A percentile compares a stretch with the other conserved stretches of the same genome.
Evolutionary conservation across 2,329 filamentous ascomycete species (phyloP).

Genomic region (Tolypocladium cylindrosporum): DNA sequence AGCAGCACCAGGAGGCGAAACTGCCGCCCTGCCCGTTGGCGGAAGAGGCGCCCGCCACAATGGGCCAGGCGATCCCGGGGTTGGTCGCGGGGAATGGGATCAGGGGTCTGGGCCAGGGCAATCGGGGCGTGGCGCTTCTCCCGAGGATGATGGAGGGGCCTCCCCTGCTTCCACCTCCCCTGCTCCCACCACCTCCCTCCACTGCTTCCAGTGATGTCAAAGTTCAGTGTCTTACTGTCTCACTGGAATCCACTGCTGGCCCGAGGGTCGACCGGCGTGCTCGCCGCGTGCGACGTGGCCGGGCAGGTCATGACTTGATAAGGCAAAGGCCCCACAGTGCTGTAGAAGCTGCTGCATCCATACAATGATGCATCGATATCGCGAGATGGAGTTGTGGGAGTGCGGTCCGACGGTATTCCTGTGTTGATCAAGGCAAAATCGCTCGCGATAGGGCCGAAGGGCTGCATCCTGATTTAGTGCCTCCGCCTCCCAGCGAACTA

Average conservation of each 20-base stretch:
- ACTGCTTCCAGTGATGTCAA: neutral
- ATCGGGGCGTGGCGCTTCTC: neutral
- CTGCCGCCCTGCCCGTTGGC: neutral
- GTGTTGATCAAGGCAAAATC: neutral
- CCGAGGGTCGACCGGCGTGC: neutral
- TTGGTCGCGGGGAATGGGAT: neutral
- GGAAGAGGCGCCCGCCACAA: neutral
- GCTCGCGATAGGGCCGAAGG: neutral
- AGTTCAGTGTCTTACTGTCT: neutral
- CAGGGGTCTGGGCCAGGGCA: neutral
- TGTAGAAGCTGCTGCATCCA: no score
- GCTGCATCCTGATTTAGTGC: neutral
- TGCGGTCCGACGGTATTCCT: neutral
- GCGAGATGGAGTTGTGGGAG: neutral
- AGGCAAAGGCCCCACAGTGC: neutral
- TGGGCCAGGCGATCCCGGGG: neutral
- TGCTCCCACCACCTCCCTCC: no score
- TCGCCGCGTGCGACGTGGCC: neutral
- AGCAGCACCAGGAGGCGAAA: neutral
- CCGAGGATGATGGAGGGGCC: neutral
- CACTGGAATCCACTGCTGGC: neutral
- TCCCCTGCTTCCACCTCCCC: neutral
- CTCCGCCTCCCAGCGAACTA: neutral
- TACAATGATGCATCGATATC: neutral
- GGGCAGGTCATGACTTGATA: neutral